Evolutionary conservation across 768 basidiomycete species (phyloP).

Genomic region (Rhizopogon roseolus): DNA sequence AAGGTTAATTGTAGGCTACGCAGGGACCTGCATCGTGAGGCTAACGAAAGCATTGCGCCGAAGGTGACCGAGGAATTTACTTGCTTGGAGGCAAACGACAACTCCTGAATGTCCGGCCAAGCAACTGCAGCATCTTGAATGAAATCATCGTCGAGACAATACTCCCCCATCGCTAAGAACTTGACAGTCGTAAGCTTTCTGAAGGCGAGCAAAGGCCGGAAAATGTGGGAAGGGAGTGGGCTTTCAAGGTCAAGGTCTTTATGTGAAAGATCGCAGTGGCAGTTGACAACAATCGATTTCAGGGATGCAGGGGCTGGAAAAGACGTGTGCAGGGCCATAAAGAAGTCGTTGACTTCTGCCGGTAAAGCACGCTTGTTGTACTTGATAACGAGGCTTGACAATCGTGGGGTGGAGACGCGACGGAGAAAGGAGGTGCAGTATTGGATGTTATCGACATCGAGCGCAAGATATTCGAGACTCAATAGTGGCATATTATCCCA

Average conservation of each 20-base stretch:
- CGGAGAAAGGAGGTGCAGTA: not conserved
- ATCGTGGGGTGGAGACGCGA: not conserved
- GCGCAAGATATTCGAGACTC: not conserved
- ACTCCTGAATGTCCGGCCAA: not conserved
- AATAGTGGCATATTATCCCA: not conserved
- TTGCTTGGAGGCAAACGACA: not conserved
- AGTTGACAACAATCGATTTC: not conserved
- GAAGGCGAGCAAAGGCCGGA: not conserved
- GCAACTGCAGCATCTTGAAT: not conserved
- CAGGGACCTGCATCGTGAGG: not conserved
- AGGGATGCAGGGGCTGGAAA: not conserved
- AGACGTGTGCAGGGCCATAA: too few relatives aligned
- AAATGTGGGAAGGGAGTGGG: not conserved
- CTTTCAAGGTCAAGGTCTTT: not conserved
- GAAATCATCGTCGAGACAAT: not conserved
- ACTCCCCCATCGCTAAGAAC: not conserved
- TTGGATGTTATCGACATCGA: not conserved
- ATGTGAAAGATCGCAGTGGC: too few relatives aligned
- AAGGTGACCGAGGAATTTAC: not conserved
- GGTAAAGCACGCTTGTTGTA: not conserved
- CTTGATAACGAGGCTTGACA: not conserved
- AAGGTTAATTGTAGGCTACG: not conserved
- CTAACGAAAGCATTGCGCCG: not conserved
- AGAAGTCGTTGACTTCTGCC: not conserved
- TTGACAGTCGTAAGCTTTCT: not conserved